A percentile compares a stretch with the other conserved stretches of the same genome.
phyloP scores from a whole-genome alignment of 2,329 filamentous ascomycete genomes.

The Daldinia sp. region DNA sequence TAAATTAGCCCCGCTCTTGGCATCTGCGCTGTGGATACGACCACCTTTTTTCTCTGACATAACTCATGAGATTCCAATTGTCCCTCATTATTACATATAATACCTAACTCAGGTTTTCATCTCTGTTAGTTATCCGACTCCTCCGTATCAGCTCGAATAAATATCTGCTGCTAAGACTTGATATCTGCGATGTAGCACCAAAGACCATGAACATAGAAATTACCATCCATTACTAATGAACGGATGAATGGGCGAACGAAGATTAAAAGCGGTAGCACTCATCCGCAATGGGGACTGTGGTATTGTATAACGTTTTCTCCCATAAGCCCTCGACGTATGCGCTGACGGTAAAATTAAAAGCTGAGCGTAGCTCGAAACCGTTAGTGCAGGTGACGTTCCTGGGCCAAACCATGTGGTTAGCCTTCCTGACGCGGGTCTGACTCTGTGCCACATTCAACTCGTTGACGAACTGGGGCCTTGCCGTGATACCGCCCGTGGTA shows the following conservation, averaged over 20 bases:
- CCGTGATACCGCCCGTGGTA: slow-evolving; percentile 50
- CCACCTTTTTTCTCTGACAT: slow-evolving; percentile 6
- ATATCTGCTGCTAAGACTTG: slow-evolving; percentile 9
- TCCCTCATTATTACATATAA: not conserved
- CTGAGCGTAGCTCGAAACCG: slow-evolving; percentile 40
- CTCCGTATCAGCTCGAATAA: not conserved
- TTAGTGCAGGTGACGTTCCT: slow-evolving; percentile 38
- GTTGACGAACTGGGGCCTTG: slow-evolving; percentile 50
- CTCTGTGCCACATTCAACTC: slow-evolving; percentile 45
- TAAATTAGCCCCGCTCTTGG: slow-evolving; percentile 3
- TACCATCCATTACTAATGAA: not conserved
- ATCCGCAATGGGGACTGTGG: slow-evolving; percentile 42
- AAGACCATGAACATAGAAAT: not conserved
- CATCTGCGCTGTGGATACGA: slow-evolving; percentile 18
- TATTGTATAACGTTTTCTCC: slow-evolving; percentile 38
- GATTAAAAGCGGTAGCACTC: slow-evolving; percentile 39
- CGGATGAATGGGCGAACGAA: not conserved
- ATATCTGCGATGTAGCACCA: not conserved
- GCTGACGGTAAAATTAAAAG: slow-evolving; percentile 43
- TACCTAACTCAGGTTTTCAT: slow-evolving; percentile 1
- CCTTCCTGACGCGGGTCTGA: slow-evolving; percentile 34
- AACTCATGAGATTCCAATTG: slow-evolving; percentile 25
- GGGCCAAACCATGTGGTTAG: slow-evolving; percentile 22
- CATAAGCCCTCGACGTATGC: slow-evolving; percentile 44
- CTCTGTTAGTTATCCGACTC: slow-evolving; percentile 6